A percentile compares a stretch with the other conserved stretches of the same genome.
Conservation (phyloP, 1,284 basidiomycete genomes). For the Trametes versicolor region DNA sequence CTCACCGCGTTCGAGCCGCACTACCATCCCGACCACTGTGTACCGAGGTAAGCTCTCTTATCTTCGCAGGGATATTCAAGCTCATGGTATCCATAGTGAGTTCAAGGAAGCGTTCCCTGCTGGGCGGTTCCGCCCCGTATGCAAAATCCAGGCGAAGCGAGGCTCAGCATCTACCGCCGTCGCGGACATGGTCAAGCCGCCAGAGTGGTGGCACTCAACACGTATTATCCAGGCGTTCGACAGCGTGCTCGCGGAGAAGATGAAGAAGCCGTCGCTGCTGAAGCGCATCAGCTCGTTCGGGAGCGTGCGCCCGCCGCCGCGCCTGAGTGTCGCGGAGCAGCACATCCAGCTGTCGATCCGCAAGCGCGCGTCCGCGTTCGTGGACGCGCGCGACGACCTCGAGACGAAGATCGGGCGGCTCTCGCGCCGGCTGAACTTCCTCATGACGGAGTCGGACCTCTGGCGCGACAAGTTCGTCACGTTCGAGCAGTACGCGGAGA, state of each 20-base stretch:
- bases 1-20: conserved; percentile 83
- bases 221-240: conserved; percentile 92
- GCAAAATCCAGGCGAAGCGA: conserved; percentile 85
- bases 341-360: conserved; percentile 87
- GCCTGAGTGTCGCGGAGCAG: conserved; percentile 82
- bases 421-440: conserved; percentile 85
- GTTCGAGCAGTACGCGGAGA: conserved; percentile 93
- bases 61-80: conserved; percentile 1
- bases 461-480: conserved; percentile 94
- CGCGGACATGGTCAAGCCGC: conserved; percentile 86
- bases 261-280: conserved; percentile 89
- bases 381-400: conserved; percentile 91
- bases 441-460: conserved; percentile 90
- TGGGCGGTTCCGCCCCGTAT: conserved; percentile 84
- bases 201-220: conserved; percentile 93
- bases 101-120: conserved; percentile 97
- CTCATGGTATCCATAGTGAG: conserved; percentile 60
- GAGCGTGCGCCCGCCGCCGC: conserved; percentile 73
- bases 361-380: conserved; percentile 90
- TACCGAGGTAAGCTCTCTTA: conserved; percentile 66
- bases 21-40: conserved; percentile 84
- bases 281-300: conserved; percentile 87
- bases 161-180: conserved; percentile 83
- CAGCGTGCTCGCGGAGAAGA: conserved; percentile 87
- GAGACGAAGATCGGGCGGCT: conserved; percentile 90